Percentiles rank a stretch among this genome's conserved stretches.
These are phyloP conservation scores for Trichoderma sp. DNA, from an alignment of 2,329 filamentous ascomycete genomes.

Conservation along the genomic window DNA sequence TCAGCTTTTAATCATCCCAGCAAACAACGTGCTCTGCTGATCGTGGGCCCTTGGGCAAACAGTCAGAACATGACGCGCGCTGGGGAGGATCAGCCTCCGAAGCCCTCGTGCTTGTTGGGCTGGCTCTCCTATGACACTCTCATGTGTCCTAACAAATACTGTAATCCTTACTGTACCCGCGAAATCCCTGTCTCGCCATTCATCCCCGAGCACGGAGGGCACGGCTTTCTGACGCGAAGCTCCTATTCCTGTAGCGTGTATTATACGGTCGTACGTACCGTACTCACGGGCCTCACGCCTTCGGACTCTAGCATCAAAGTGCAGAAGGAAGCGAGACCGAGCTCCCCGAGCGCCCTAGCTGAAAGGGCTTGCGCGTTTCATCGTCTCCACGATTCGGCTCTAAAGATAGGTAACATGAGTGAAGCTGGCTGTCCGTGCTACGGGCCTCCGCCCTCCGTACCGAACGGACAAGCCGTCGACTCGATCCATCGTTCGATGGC, in stretches of 20 bases:
- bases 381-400: conserved; percentile 13
- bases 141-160: neutral
- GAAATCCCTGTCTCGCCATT: neutral
- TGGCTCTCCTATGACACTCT: neutral
- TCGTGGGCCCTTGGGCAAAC: neutral
- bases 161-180: neutral
- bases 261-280: neutral
- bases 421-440: neutral
- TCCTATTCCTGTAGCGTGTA: neutral
- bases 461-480: conserved; percentile 11
- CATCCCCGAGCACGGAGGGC: neutral
- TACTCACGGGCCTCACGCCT: neutral
- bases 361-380: conserved; percentile 11
- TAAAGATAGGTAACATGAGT: neutral
- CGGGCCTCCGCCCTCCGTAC: neutral
- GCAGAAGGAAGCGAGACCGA: conserved; percentile 8
- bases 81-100: conserved; percentile 6
- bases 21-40: conserved; percentile 4
- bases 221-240: neutral
- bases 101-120: neutral
- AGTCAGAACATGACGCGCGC: neutral
- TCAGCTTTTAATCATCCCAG: neutral
- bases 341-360: neutral
- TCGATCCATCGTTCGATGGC: conserved; percentile 4
- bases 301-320: neutral